These are phyloP conservation scores for Gigaspora rosea DNA, from an alignment of 192 early-diverging fungal genomes.

Conservation along the genomic window DNA sequence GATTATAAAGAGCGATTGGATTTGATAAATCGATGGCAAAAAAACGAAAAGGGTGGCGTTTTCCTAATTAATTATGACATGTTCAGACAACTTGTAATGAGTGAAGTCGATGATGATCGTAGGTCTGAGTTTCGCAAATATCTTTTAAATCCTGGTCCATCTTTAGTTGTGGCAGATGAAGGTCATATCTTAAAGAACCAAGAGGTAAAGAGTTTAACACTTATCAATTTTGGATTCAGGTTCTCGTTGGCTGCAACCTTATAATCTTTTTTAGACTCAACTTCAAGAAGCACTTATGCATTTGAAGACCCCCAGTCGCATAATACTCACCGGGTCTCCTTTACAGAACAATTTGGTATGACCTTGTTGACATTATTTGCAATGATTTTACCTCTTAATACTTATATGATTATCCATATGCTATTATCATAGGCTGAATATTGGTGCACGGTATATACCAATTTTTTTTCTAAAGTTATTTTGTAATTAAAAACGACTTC, in stretches of 20 bases:
- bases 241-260: background rate
- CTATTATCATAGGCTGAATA: background rate
- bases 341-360: conserved; percentile 74
- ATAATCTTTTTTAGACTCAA: conserved; percentile 36
- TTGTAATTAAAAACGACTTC: background rate
- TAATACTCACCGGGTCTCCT: conserved; percentile 83
- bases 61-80: conserved; percentile 66
- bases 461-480: background rate
- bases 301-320: conserved; percentile 58
- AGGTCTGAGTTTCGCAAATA: conserved; percentile 30
- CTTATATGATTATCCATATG: background rate
- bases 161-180: conserved; percentile 79
- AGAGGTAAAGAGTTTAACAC: conserved; percentile 24
- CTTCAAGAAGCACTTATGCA: conserved; percentile 33
- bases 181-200: conserved; percentile 75
- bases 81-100: conserved; percentile 51
- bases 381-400: background rate
- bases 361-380: background rate
- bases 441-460: background rate
- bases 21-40: conserved; percentile 31
- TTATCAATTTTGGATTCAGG: background rate
- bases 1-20: too few species aligned
- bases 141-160: conserved; percentile 66
- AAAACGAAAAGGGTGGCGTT: conserved; percentile 67
- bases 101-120: background rate